Base-by-base conservation (phyloP, 768 basidiomycete genomes). In the Sarcodon aspratus region DNA sequence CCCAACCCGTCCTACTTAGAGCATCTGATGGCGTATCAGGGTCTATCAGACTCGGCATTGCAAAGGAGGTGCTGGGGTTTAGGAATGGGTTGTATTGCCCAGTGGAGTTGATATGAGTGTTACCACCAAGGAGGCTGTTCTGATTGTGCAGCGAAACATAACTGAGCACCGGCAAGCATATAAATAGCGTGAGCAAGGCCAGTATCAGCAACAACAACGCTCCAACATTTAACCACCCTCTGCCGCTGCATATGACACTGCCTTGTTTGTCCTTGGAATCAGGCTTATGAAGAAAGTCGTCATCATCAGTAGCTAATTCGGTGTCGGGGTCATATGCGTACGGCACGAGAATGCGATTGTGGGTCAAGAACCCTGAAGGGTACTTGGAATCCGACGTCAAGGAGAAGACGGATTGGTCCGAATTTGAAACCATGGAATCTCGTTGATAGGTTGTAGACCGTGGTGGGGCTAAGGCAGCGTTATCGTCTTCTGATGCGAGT, bases 201-300 rank as follows among this genome's bases (percentile, higher is more conserved):
- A 64, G 18, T 12, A 87, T 66, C 54, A 96, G 71, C 15, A 81
- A 1, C 34, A 82, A 0, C 21, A 97, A 70, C 45, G 87, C 75
- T 31, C 75, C 66, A 46, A 95, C 61, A 66, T 96, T 96, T 51
- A 76, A 52, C 3, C 88, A 47, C 3, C 82, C 80, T 33, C 80
- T 76, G 47, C 59, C 55, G 51, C 58, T 63, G 47, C 65, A 61
- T 51, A 63, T 0, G 69, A 74, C 45, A 43, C 62, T 54, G 44
- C 59, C 51, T 7, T 59, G 47, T 8, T 42, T 42, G 12, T 55
- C 63, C 31, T 69, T 58, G 9, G 62, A 60, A 10, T 68, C 67
- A 3, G 73, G 79, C 50, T 85, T 80, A 58, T 93, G 86, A 34
- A 93, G 62, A 17, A 75, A 60, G 58, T 93, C 91, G 57, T 92